These are phyloP conservation scores for Colletotrichum viniferum DNA, from an alignment of 2,329 filamentous ascomycete genomes.

Conservation along the genomic window DNA sequence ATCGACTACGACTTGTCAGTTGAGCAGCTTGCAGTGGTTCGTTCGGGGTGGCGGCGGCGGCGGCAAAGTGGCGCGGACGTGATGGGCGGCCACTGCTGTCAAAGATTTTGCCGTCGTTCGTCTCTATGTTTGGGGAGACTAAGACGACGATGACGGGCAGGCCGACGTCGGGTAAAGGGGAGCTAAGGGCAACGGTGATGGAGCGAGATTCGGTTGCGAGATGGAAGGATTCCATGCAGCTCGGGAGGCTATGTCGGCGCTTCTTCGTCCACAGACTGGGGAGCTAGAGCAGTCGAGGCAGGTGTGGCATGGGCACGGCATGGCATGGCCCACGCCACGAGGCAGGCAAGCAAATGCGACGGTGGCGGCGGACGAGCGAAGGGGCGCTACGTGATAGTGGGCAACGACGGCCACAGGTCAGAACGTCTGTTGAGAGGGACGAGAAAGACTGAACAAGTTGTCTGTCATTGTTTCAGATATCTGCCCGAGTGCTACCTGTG, in stretches of 20 bases:
- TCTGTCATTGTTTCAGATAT: conserved; percentile 24
- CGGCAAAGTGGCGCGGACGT: background rate
- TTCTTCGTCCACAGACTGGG: conserved; percentile 7
- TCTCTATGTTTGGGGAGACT: background rate
- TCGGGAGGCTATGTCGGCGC: conserved; percentile 20
- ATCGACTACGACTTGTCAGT: background rate
- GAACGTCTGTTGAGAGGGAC: conserved; percentile 3
- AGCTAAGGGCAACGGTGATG: background rate
- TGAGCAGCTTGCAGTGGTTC: background rate
- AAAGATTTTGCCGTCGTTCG: background rate
- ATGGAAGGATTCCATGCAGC: conserved; percentile 21
- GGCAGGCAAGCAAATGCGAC: conserved; percentile 3
- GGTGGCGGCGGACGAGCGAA: background rate
- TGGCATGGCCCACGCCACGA: conserved; percentile 1
- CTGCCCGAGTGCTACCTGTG: conserved; percentile 12
- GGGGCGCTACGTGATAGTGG: background rate
- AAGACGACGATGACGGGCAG: background rate
- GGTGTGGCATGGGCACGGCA: background rate
- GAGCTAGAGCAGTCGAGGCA: conserved; percentile 12
- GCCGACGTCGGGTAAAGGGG: background rate
- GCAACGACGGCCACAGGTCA: background rate
- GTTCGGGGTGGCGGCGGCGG: background rate
- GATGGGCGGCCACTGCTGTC: background rate
- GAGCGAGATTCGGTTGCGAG: conserved; percentile 11
- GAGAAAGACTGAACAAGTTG: conserved; percentile 11